Conservation (phyloP, 2,329 filamentous ascomycete species). For the Diaporthe citri region DNA sequence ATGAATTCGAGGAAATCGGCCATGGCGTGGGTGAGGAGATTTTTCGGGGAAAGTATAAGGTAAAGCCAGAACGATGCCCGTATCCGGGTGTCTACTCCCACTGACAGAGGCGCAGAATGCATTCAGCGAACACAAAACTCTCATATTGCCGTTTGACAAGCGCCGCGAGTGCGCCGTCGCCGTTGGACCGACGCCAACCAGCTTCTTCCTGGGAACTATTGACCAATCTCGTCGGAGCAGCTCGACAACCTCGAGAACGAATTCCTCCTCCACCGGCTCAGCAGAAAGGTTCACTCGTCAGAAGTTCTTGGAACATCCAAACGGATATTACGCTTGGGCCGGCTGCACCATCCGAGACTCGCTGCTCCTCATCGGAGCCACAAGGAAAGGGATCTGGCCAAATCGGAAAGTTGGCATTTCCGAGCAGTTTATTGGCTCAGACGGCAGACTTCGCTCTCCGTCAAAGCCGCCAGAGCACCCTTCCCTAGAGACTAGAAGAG, state of each 20-base stretch:
- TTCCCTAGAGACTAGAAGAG: background rate
- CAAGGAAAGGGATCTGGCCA: background rate
- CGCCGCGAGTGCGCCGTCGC: conserved; percentile 23
- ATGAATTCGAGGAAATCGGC: background rate
- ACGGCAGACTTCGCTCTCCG: background rate
- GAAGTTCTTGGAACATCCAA: background rate
- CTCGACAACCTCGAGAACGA: background rate
- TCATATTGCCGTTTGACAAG: conserved; percentile 15
- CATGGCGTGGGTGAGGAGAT: background rate
- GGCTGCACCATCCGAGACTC: background rate
- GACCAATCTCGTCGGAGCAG: conserved; percentile 1
- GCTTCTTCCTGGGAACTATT: conserved; percentile 22
- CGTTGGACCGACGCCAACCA: conserved; percentile 13
- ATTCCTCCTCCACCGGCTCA: background rate
- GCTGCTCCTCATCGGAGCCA: background rate
- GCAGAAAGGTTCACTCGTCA: background rate
- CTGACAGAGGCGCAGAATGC: conserved; percentile 17
- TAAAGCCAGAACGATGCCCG: background rate
- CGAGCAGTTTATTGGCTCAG: background rate
- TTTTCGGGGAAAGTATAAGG: conserved; percentile 25
- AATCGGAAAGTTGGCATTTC: background rate
- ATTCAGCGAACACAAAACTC: conserved; percentile 19
- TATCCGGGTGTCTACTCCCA: background rate
- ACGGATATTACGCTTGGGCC: conserved; percentile 2
- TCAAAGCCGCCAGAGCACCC: background rate